phyloP scores from a whole-genome alignment of 2,329 filamentous ascomycete genomes.

The Scedosporium dehoogii region DNA sequence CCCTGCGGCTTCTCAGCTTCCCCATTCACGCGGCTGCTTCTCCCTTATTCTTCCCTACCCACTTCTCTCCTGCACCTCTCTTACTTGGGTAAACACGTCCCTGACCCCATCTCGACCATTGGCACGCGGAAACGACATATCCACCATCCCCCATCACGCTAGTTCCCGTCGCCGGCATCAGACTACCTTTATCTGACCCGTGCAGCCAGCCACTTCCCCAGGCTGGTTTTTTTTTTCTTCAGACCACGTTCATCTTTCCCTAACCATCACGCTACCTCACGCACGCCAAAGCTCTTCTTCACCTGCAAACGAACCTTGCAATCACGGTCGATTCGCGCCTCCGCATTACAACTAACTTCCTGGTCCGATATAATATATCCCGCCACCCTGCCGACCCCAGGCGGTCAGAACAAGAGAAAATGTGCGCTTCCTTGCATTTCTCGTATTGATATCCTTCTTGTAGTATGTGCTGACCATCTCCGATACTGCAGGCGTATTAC shows the following conservation, averaged over 20 bases:
- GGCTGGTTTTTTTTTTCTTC: not conserved
- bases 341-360: not conserved
- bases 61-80: conserved; percentile 4
- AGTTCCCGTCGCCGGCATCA: not conserved
- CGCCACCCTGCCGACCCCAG: not conserved
- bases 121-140: not conserved
- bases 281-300: not conserved
- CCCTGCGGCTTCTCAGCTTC: not conserved
- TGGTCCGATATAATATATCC: not conserved
- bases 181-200: not conserved
- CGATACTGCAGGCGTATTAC: conserved; percentile 63
- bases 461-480: not conserved
- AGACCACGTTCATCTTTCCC: not conserved
- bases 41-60: not conserved
- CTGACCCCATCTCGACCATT: not conserved
- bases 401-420: not conserved
- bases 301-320: not conserved
- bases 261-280: not conserved
- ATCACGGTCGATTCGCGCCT: not conserved
- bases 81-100: not conserved
- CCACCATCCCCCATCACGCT: not conserved
- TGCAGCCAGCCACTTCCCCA: not conserved
- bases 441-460: not conserved
- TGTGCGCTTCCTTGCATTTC: not conserved
- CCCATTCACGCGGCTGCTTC: not conserved